These are phyloP conservation scores for Kwoniella sp. DNA, from an alignment of 768 basidiomycete species.

Conservation along the genomic window DNA sequence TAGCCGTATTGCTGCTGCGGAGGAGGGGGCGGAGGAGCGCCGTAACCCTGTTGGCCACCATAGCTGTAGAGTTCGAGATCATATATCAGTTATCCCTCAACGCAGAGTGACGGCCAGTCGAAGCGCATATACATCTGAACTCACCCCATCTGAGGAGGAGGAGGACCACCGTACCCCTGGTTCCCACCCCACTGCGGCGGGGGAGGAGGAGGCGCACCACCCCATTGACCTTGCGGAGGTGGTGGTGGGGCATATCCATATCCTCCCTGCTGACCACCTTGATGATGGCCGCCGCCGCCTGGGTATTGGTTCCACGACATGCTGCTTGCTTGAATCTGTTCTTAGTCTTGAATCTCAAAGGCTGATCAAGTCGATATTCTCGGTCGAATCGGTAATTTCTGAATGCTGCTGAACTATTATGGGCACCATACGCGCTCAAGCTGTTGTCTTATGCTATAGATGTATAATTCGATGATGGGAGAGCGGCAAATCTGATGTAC, in stretches of 20 bases:
- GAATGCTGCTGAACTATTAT: too few relatives aligned
- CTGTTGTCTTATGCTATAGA: too few relatives aligned
- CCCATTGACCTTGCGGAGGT: slow-evolving; percentile 28
- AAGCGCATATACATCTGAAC: neutral
- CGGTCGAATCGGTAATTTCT: too few relatives aligned
- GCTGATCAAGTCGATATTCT: too few relatives aligned
- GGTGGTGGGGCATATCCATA: slow-evolving; percentile 29
- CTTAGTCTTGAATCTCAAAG: neutral
- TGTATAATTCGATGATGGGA: too few relatives aligned
- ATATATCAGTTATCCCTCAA: neutral
- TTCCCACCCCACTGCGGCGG: slow-evolving; percentile 20
- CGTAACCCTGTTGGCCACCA: slow-evolving; percentile 16
- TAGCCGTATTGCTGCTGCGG: slow-evolving; percentile 21
- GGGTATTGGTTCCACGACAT: slow-evolving; percentile 53
- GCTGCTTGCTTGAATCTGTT: neutral
- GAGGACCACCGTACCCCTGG: slow-evolving; percentile 19
- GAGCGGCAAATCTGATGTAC: too few relatives aligned
- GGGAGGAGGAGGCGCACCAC: slow-evolving; percentile 30
- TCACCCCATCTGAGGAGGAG: slow-evolving; percentile 31
- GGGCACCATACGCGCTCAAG: too few relatives aligned
- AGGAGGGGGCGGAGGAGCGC: slow-evolving; percentile 21
- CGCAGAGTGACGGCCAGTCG: neutral
- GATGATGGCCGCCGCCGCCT: slow-evolving; percentile 40
- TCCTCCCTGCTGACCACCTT: slow-evolving; percentile 16
- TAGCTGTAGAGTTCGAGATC: too few relatives aligned